Percentiles rank a stretch among this genome's conserved stretches.
These are phyloP conservation scores for Avena atlantica DNA, from an alignment of 176 grass and related monocot genomes.

Conservation along the genomic window DNA sequence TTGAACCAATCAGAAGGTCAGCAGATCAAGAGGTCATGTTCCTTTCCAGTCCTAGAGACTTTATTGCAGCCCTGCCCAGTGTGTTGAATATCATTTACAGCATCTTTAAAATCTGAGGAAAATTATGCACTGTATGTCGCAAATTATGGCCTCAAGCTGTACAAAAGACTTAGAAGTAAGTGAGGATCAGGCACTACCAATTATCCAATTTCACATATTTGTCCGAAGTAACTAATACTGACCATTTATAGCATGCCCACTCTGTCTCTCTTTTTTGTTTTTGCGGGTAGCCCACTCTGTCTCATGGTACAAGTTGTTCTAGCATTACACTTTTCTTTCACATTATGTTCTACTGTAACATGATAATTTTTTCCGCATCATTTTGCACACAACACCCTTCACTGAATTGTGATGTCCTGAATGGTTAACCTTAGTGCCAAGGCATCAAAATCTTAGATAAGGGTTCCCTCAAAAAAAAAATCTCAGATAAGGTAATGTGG, in stretches of 20 bases:
- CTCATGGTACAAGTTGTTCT: neutral
- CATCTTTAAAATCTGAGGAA: neutral
- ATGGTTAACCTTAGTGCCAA: neutral
- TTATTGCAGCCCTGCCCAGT: neutral
- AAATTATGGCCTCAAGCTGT: slow-evolving; percentile 6
- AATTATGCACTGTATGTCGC: too few relatives aligned
- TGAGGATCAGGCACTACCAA: neutral
- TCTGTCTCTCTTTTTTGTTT: too few relatives aligned
- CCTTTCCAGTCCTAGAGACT: neutral
- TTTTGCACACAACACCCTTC: neutral
- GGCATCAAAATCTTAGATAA: neutral
- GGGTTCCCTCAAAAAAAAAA: too few relatives aligned
- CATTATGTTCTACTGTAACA: too few relatives aligned
- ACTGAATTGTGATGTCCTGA: neutral
- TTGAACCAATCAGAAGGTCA: neutral
- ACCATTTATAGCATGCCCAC: neutral
- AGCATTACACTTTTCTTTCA: neutral
- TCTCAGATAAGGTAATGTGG: neutral
- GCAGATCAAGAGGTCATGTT: neutral
- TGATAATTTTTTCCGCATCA: neutral
- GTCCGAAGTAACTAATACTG: neutral
- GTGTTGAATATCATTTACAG: neutral
- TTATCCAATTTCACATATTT: neutral
- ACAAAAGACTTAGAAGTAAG: neutral
- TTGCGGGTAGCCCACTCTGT: neutral